Evolutionary conservation across 768 basidiomycete genomes (phyloP).

Genomic region (Pleurotus cornucopiae): DNA sequence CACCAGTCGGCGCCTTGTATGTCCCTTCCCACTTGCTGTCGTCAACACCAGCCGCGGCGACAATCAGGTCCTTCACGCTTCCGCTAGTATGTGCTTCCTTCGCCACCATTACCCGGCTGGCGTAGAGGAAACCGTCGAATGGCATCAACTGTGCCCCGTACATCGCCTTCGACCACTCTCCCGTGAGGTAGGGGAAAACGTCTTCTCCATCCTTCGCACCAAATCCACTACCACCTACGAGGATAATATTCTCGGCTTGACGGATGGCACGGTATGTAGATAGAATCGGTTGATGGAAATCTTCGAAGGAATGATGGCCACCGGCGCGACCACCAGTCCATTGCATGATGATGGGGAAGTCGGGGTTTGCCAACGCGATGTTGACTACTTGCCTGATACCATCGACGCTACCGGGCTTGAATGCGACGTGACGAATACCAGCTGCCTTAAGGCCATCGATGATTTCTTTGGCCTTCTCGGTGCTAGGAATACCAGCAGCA

Average conservation of each 20-base stretch:
- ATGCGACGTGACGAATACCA: conserved; percentile 93
- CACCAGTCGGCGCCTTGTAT: conserved; percentile 90
- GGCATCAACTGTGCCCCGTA: conserved; percentile 95
- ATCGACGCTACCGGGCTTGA: conserved; percentile 98
- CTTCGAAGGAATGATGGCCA: conserved; percentile 97
- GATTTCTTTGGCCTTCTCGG: conserved; percentile 97
- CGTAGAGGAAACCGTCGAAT: conserved; percentile 96
- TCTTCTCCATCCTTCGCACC: conserved; percentile 80
- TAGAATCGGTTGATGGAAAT: conserved; percentile 95
- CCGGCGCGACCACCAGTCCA: conserved; percentile 99
- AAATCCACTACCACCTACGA: conserved; percentile 94
- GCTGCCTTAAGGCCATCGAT: conserved; percentile 75
- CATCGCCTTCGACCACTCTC: conserved; percentile 84
- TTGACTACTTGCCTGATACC: conserved; percentile 96
- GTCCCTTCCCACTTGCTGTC: conserved; percentile 94
- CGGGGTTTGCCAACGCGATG: conserved; percentile 90
- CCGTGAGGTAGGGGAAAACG: conserved; percentile 94
- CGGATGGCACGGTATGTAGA: conserved; percentile 89
- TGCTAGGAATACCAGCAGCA: conserved; percentile 94
- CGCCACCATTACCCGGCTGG: conserved; percentile 96
- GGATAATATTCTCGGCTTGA: conserved; percentile 80
- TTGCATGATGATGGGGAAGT: conserved; percentile 96
- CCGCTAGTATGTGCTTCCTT: conserved; percentile 96
- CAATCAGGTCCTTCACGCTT: conserved; percentile 94
- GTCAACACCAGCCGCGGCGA: conserved; percentile 87